These are phyloP conservation scores for Mortierella sp. DNA, from an alignment of 371 early-diverging fungal species.

Conservation along the genomic window DNA sequence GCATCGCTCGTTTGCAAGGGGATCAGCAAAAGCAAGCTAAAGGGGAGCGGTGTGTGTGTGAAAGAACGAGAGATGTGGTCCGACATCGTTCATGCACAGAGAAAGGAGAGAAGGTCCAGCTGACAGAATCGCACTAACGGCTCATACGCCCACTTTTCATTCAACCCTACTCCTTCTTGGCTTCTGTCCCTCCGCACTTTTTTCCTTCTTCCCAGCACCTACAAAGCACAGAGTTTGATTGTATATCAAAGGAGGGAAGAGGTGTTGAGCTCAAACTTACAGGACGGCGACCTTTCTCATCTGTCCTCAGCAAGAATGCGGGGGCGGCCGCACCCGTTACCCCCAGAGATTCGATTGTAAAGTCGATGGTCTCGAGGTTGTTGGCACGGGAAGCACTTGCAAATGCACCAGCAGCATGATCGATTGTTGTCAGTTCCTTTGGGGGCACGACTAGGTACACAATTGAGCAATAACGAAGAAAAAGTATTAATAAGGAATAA, in stretches of 20 bases:
- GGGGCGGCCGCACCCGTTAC: constrained; percentile 51
- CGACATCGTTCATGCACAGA: not conserved
- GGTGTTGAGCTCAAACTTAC: constrained; percentile 28
- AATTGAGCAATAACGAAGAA: not conserved
- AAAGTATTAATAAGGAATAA: not conserved
- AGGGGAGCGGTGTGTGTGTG: not conserved
- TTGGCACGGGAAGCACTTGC: constrained; percentile 22
- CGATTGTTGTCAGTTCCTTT: constrained; percentile 18
- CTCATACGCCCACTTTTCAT: not conserved
- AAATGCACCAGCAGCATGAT: constrained; percentile 38
- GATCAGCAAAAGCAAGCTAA: not conserved
- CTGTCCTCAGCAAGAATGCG: constrained; percentile 47
- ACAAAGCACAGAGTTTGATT: not conserved
- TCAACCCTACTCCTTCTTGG: not conserved
- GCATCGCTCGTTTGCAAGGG: not conserved
- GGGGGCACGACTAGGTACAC: constrained; percentile 3
- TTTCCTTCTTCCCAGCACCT: constrained; percentile 39
- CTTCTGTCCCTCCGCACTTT: not conserved
- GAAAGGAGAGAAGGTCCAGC: constrained; percentile 23
- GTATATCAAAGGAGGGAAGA: not conserved
- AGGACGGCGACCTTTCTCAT: constrained; percentile 54
- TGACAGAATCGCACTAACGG: constrained; percentile 31
- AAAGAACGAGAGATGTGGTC: not conserved
- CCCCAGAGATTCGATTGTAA: constrained; percentile 44
- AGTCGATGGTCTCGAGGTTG: constrained; percentile 39